Base-by-base conservation (phyloP, 208 protist species). In the Leishmania mexicana region DNA sequence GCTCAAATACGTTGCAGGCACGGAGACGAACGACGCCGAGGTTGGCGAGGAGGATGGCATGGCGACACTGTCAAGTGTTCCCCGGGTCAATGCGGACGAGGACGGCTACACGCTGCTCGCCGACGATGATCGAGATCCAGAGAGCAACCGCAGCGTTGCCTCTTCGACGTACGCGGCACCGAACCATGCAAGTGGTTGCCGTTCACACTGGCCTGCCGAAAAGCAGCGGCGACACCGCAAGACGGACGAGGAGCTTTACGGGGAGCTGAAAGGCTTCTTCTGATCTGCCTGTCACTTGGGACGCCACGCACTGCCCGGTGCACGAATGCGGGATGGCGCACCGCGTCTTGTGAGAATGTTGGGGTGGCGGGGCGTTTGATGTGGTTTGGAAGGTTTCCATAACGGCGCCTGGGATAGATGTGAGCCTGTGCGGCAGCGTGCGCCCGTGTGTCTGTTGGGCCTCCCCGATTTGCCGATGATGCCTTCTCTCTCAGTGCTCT, bases 231-330 rank as follows among this genome's bases (percentile, higher is more conserved):
- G n/a, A 35, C 57, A 40, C 8, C 57, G 75, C 4, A 85, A 78
- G 47, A 42, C 78, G 8, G 81, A 90, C 76, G 81, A 73, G 49
- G 45, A 85, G 38, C 80, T 90, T 15, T 84, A 83, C 67, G 78
- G 78, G 40, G 87, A 90, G 19, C 70, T 90, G 6, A 71, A 77
- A 1, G 81, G 85, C 10, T 85, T 87, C 57, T 80, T 89, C 31
- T 89, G 54, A 79, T 10, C 0, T 45, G 24, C 8, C 57, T 24
- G 7, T 5, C 1, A 7, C 21, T 24, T 45, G 51, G 11, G 10
- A 35, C 10, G 3, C 24, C 28, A 7, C 1, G 11, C 21, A 19
- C 28, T 47, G 7, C 13, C 19, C 21, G 28, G 35, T 21, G 45
- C 40, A 35, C 28, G 28, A 51, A 31, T 45, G 11, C 70, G 8